Percentiles rank a stretch among this genome's conserved stretches.
Conservation (phyloP, 2,329 filamentous ascomycete genomes). For the Alternaria brassicicola region DNA sequence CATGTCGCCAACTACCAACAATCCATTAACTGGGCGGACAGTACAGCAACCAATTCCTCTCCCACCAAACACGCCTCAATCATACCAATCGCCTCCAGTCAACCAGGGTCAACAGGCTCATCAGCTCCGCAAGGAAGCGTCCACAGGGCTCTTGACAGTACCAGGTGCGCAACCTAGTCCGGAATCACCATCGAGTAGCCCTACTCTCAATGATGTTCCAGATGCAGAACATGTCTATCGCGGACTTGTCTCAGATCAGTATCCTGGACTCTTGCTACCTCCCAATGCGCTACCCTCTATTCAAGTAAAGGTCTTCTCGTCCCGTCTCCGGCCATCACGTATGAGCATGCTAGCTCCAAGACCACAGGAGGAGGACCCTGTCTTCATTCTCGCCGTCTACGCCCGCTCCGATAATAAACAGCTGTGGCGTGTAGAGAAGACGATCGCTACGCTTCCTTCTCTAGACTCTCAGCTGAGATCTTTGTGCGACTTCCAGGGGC, state of each 20-base stretch:
- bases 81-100: conserved; percentile 61
- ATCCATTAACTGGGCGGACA: conserved; percentile 70
- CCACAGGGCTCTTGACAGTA: conserved; percentile 37
- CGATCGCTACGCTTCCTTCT: conserved; percentile 77
- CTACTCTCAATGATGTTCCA: conserved; percentile 36
- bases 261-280: conserved; percentile 81
- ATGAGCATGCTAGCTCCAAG: conserved; percentile 82
- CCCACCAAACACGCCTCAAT: conserved; percentile 71
- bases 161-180: conserved; percentile 43
- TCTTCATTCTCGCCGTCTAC: conserved; percentile 88
- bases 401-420: conserved; percentile 77
- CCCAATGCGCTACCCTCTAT: conserved; percentile 89
- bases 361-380: conserved; percentile 85
- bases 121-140: conserved; percentile 32
- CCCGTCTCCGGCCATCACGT: conserved; percentile 89
- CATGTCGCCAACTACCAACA: conserved; percentile 66
- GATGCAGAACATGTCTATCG: conserved; percentile 66
- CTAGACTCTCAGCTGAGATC: conserved; percentile 83
- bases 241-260: conserved; percentile 83
- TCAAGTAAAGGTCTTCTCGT: conserved; percentile 86
- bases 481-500: conserved; percentile 72
- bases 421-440: conserved; percentile 94
- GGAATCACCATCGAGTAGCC: conserved; percentile 39
- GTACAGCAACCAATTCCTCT: conserved; percentile 75
- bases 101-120: conserved; percentile 47